Evolutionary conservation across 1,284 basidiomycete species (phyloP).

Genomic region (Tilletia horrida): DNA sequence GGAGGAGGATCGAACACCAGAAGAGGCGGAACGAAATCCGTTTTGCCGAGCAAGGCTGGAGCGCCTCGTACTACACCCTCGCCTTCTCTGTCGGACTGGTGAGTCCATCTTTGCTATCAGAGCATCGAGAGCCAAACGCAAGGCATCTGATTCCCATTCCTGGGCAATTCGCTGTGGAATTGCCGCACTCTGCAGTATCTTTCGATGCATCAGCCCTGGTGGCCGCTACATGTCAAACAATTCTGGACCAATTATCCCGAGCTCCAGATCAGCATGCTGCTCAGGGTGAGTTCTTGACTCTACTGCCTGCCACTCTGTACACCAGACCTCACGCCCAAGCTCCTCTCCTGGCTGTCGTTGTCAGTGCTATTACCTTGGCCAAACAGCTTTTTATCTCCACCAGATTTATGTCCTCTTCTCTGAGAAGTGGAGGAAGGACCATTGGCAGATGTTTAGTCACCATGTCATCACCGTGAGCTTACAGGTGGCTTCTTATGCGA

Average conservation of each 20-base stretch:
- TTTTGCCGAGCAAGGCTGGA: slow-evolving; percentile 95
- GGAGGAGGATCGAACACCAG: slow-evolving; percentile 17
- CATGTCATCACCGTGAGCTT: slow-evolving; percentile 84
- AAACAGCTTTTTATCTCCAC: slow-evolving; percentile 90
- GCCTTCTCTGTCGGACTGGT: slow-evolving; percentile 80
- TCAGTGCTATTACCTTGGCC: slow-evolving; percentile 64
- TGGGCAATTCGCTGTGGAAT: background rate
- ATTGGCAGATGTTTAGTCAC: slow-evolving; percentile 92
- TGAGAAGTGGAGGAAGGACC: slow-evolving; percentile 88
- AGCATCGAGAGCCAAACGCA: background rate
- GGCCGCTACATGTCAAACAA: slow-evolving; percentile 65
- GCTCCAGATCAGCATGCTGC: slow-evolving; percentile 68
- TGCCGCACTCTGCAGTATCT: slow-evolving; percentile 66
- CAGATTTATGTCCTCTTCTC: slow-evolving; percentile 84
- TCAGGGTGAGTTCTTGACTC: slow-evolving; percentile 60
- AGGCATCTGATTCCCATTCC: background rate
- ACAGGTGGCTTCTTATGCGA: slow-evolving; percentile 72
- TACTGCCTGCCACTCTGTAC: background rate
- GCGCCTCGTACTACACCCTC: slow-evolving; percentile 71
- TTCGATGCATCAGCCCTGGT: slow-evolving; percentile 69
- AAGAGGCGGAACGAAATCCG: slow-evolving; percentile 62
- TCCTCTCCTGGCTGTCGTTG: background rate
- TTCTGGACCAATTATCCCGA: slow-evolving; percentile 83
- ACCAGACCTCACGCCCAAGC: background rate
- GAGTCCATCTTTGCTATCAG: slow-evolving; percentile 57